These are phyloP conservation scores for Psidium guajava DNA, from an alignment of 345 rosid genomes.

Conservation along the genomic window DNA sequence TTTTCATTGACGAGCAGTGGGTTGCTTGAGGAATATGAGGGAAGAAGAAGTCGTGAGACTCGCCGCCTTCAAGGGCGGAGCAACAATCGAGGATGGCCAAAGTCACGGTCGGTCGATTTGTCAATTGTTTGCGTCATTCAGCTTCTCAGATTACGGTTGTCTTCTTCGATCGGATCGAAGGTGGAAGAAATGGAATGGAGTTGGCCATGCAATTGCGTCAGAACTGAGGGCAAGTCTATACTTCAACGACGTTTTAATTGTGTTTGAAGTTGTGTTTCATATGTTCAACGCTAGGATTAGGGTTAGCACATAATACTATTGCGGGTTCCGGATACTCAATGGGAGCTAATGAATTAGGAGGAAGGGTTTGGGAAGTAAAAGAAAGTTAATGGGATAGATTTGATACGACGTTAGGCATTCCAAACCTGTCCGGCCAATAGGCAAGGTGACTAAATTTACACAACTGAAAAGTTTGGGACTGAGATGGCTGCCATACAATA, in stretches of 20 bases:
- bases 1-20: background rate
- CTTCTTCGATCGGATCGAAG: background rate
- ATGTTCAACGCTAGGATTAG: background rate
- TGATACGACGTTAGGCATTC: background rate
- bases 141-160: background rate
- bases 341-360: background rate
- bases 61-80: background rate
- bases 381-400: background rate
- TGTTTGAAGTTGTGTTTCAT: background rate
- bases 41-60: background rate
- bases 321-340: background rate
- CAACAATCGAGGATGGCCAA: background rate
- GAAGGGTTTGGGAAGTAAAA: background rate
- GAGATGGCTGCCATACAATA: too few relatives aligned
- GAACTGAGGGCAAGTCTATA: background rate
- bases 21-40: background rate
- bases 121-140: background rate
- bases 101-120: background rate
- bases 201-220: background rate
- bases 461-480: too few relatives aligned
- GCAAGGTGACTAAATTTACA: too few relatives aligned
- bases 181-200: background rate
- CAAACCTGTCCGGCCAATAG: too few relatives aligned
- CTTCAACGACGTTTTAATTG: background rate
- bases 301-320: background rate